Base-by-base conservation (phyloP, 1,284 basidiomycete genomes). In the Tausonia pullulans region DNA sequence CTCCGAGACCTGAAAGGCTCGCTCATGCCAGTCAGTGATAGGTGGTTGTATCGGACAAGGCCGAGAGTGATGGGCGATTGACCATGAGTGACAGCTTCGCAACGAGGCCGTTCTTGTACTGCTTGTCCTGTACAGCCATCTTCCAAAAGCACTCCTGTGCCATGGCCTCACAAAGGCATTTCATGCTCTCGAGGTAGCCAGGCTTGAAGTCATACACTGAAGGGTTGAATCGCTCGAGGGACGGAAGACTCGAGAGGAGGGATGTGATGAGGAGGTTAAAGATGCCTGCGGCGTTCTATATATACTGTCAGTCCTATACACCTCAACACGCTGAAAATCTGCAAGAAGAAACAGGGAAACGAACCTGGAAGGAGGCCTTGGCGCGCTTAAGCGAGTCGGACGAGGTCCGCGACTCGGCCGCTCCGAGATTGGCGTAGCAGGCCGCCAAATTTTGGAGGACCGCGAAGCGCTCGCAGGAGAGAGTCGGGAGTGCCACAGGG, bases 131-230 rank as follows among this genome's bases (percentile, higher is more conserved):
- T 68, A 88, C 87, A 5, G 92, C 94, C 70, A 88, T 84, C 73
- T 96, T 93, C 94, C 95, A 98, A 62, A 87, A 90, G 72, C 92
- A 96, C 78, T 98, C 95, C 72, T 98, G 94, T 0, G 93, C 94
- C 77, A 98, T 92, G 0, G 92, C 92, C 1, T 97, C 81, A 83
- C 92, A 88, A 63, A 97, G 81, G 68, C 79, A 82, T 70, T 88
- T 83, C 39, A 98, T 72, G 39, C 84, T 80, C 54, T 79, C 79
- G 39, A 92, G 71, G 69, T 87, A 85, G 0, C 82, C 73, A 49
- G 79, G 76, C 0, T 84, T 82, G 58, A 95, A 79, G 74, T 95
- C 89, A 40, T 75, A 72, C 51, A 74, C 72, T 11, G 72, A 70
- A 58, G 74, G 71, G 69, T 75, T 67, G 41, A 73, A 41, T n/a